Evolutionary conservation across 257 asterid genomes (phyloP).

Genomic region (Jaltomata sinuosa): DNA sequence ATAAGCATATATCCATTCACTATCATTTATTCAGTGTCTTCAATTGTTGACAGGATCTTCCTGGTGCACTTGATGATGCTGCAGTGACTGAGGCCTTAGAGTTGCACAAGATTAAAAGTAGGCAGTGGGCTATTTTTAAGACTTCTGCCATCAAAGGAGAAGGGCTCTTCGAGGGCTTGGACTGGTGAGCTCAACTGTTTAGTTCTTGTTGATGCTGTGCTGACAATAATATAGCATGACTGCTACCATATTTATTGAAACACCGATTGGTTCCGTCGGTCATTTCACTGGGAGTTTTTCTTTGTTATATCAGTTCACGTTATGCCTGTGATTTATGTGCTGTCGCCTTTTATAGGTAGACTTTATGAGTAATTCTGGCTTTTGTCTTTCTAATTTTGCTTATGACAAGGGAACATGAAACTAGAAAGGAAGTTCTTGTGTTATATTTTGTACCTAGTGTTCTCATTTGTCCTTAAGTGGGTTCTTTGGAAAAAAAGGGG

Average conservation of each 20-base stretch:
- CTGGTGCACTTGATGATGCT: conserved; percentile 97
- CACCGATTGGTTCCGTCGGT: neutral
- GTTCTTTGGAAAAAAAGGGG: neutral
- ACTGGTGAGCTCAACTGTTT: conserved; percentile 40
- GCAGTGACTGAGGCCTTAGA: conserved; percentile 81
- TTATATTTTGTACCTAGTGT: neutral
- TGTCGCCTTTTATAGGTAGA: neutral
- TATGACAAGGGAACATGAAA: neutral
- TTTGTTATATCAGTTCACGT: neutral
- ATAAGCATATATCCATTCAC: neutral
- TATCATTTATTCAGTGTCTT: neutral
- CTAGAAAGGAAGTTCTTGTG: neutral
- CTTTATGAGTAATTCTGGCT: neutral
- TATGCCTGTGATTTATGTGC: neutral
- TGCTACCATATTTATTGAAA: neutral
- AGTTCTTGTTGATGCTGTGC: neutral
- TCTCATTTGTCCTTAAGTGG: neutral
- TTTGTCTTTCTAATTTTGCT: neutral
- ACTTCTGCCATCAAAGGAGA: conserved; percentile 96
- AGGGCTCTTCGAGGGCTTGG: conserved; percentile 90
- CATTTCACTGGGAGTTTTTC: neutral
- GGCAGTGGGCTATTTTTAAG: conserved; percentile 93
- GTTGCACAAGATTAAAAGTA: conserved; percentile 83
- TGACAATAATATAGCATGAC: neutral
- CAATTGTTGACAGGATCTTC: conserved; percentile 62